Evolutionary conservation across 192 early-diverging fungal species (phyloP).

Genomic region (Pilobolus umbonatus): DNA sequence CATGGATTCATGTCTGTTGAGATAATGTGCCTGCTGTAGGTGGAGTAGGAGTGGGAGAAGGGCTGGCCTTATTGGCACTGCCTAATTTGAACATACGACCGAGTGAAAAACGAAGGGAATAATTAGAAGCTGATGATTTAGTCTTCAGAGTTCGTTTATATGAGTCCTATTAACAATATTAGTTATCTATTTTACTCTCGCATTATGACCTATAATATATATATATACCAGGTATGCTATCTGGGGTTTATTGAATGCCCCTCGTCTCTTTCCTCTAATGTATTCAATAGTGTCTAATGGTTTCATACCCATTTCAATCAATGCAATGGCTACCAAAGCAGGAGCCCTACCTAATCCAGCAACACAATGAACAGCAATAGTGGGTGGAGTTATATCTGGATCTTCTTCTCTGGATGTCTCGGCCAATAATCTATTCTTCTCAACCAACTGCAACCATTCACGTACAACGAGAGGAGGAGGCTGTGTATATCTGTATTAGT

Average conservation of each 20-base stretch:
- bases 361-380: constrained; percentile 90
- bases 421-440: constrained; percentile 34
- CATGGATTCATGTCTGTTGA: constrained; percentile 13
- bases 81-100: constrained; percentile 34
- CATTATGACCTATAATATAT: neutral
- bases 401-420: constrained; percentile 8
- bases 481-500: neutral
- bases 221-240: constrained; percentile 18
- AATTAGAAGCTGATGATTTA: constrained; percentile 22
- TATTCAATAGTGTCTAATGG: constrained; percentile 71
- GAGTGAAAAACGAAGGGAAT: constrained; percentile 28
- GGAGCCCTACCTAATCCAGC: constrained; percentile 94
- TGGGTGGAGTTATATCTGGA: constrained; percentile 32
- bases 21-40: neutral
- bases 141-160: constrained; percentile 31
- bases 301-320: constrained; percentile 75
- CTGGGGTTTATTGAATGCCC: constrained; percentile 66
- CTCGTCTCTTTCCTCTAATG: constrained; percentile 67
- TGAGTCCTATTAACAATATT: constrained; percentile 21
- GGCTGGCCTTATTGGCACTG: constrained; percentile 5
- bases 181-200: neutral
- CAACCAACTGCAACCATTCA: constrained; percentile 61
- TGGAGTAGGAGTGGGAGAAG: constrained; percentile 1
- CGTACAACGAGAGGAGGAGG: constrained; percentile 45
- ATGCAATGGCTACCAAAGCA: constrained; percentile 76